A percentile compares a stretch with the other conserved stretches of the same genome.
phyloP scores from a whole-genome alignment of 768 basidiomycete genomes.

The Candolleomyces eurysporus region DNA sequence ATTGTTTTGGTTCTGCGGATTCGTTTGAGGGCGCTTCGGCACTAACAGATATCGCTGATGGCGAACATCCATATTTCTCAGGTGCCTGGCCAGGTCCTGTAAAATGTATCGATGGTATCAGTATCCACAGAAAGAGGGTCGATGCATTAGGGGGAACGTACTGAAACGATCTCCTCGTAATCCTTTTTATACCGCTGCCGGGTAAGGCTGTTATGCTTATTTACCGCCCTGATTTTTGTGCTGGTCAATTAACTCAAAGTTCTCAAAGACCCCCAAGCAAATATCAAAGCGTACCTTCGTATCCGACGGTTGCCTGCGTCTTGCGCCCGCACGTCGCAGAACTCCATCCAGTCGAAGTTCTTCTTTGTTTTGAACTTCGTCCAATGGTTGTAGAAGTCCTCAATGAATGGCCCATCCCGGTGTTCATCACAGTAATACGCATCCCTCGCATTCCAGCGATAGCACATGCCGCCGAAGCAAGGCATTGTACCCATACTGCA shows the following conservation, averaged over 20 bases:
- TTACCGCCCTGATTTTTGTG: neutral
- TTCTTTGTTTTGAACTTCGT: constrained; percentile 20
- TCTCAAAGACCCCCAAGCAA: neutral
- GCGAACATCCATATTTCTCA: neutral
- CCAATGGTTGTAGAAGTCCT: constrained; percentile 24
- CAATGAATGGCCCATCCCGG: constrained; percentile 7
- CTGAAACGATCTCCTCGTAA: neutral
- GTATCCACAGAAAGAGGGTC: no score
- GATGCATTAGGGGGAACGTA: neutral
- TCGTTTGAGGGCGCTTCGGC: neutral
- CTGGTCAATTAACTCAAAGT: neutral
- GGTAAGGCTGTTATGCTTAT: neutral
- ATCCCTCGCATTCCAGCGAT: constrained; percentile 20
- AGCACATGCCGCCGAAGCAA: constrained; percentile 15
- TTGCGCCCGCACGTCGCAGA: neutral
- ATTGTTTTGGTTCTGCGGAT: neutral
- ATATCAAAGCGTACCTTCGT: neutral
- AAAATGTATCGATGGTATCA: neutral
- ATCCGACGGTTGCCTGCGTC: neutral
- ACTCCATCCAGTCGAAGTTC: constrained; percentile 21
- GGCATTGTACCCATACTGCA: constrained; percentile 6
- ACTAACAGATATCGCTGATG: neutral
- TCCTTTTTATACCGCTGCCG: neutral
- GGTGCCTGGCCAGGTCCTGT: neutral
- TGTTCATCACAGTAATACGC: neutral